These are phyloP conservation scores for Monosporozyma unispora DNA, from an alignment of 805 yeast genomes.

Conservation along the genomic window DNA sequence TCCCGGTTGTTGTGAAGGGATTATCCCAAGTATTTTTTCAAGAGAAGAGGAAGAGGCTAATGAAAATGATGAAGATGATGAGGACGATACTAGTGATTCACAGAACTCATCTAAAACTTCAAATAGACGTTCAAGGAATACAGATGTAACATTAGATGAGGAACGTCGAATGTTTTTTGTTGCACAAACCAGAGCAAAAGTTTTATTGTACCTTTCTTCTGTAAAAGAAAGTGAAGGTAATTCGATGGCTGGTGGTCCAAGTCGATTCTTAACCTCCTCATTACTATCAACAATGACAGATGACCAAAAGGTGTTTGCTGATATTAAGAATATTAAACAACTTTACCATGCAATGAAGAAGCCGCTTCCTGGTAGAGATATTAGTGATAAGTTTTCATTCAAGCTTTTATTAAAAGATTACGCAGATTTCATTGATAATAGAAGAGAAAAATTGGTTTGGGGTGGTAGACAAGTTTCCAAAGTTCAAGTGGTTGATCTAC, in stretches of 20 bases:
- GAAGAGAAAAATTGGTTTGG: constrained; percentile 27
- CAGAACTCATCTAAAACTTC: constrained; percentile 5
- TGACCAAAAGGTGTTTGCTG: constrained; percentile 21
- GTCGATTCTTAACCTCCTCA: constrained; percentile 25
- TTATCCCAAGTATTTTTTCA: constrained; percentile 48
- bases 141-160: constrained; percentile 41
- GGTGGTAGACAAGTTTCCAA: constrained; percentile 16
- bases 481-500: constrained; percentile 13
- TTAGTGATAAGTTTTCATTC: constrained; percentile 13
- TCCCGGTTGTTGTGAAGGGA: constrained; percentile 59
- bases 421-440: constrained; percentile 17
- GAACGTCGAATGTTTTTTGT: constrained; percentile 83
- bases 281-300: constrained; percentile 22
- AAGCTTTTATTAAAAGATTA: constrained; percentile 22
- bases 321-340: constrained; percentile 12
- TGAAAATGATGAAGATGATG: constrained; percentile 9
- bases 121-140: constrained; percentile 2
- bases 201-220: constrained; percentile 38
- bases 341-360: constrained; percentile 17
- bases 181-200: constrained; percentile 77
- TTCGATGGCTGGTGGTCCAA: constrained; percentile 19
- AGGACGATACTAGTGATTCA: constrained; percentile 4
- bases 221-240: constrained; percentile 18
- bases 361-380: constrained; percentile 3
- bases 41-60: constrained; percentile 16